A percentile compares a stretch with the other conserved stretches of the same genome.
These are phyloP conservation scores for Podospora didyma DNA, from an alignment of 495 filamentous ascomycete genomes.

Conservation along the genomic window DNA sequence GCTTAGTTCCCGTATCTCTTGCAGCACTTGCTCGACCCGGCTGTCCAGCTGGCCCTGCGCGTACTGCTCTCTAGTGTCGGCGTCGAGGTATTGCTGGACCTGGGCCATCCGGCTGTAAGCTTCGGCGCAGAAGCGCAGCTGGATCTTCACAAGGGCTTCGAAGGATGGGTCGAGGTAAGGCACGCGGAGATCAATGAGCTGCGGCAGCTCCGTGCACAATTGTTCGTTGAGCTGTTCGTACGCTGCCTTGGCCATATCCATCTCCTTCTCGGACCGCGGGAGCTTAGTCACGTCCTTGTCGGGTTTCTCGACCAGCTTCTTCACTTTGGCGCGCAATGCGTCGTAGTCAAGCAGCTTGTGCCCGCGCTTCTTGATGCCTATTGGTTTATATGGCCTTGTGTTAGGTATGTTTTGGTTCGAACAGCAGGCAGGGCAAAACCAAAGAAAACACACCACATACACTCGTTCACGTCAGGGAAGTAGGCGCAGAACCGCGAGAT, in stretches of 20 bases:
- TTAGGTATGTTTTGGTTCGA: neutral
- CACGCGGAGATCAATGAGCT: conserved; percentile 93
- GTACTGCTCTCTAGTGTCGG: conserved; percentile 95
- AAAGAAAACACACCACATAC: conserved; percentile 41
- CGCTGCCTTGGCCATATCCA: conserved; percentile 84
- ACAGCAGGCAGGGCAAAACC: too few relatives aligned
- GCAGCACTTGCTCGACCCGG: conserved; percentile 90
- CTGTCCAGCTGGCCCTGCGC: conserved; percentile 88
- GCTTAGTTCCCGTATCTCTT: conserved; percentile 94
- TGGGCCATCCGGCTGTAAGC: conserved; percentile 97
- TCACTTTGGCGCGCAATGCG: conserved; percentile 88
- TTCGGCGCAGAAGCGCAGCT: conserved; percentile 94
- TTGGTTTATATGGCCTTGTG: too few relatives aligned
- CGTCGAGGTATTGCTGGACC: conserved; percentile 96
- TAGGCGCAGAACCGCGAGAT: conserved; percentile 95
- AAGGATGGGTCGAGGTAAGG: conserved; percentile 96
- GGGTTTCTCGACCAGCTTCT: conserved; percentile 94
- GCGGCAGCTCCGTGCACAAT: conserved; percentile 87
- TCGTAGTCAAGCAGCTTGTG: conserved; percentile 99
- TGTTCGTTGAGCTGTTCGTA: conserved; percentile 98
- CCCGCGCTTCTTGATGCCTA: conserved; percentile 94
- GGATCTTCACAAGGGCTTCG: conserved; percentile 97
- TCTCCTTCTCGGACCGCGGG: conserved; percentile 88
- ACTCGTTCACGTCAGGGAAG: conserved; percentile 98
- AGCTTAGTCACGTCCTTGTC: conserved; percentile 97